Evolutionary conservation across 345 rosid species (phyloP), one percentile per base, ranked within the genome.

Genomic region (Syzygium grande): DNA sequence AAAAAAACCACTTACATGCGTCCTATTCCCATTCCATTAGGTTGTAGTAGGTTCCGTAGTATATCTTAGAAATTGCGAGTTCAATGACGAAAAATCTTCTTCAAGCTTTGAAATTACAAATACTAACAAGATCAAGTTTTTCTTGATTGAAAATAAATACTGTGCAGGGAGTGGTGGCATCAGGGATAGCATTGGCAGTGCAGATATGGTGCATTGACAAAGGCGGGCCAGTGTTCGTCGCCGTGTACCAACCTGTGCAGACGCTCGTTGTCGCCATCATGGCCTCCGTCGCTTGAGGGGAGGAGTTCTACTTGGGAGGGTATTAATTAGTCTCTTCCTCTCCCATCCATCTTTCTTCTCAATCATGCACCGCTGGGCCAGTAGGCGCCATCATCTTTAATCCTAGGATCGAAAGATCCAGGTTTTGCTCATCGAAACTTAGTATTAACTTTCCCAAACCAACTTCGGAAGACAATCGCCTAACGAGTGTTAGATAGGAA

Each of bases 201-300:
- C 99, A 98, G 94, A 98, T 95, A 91, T 98, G 99, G 99, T 98
- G 99, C 92, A 98, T 98, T 59, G 95, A 96, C 92, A 94, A 97
- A 93, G 99, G 99, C 27, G 99, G 99, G 89, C 99, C 99, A 78
- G 99, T 98, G 85, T 98, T 98, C 89, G 99, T 98, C 41, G 99
- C 99, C 9, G 99, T 98, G 84, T 98, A 95, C 89, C 99, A 98
- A 87, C 99, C 99, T 43, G 98, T 98, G 86, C 99, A 98, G 93
- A 98, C 99, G 54, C 96, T 98, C 46, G 95, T 96, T 59, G 99
- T 98, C 87, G 99, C 99, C 27, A 93, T 98, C 34, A 96, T 98
- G 99, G 97, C 99, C 87, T 94, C 99, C 41, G 10, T 96, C 13
- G 98, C 98, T 77, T 91, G 96, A 78, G 96, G 97, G 16, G 99